These are phyloP conservation scores for Onygenales sp. DNA, from an alignment of 2,329 filamentous ascomycete species.

Conservation along the genomic window DNA sequence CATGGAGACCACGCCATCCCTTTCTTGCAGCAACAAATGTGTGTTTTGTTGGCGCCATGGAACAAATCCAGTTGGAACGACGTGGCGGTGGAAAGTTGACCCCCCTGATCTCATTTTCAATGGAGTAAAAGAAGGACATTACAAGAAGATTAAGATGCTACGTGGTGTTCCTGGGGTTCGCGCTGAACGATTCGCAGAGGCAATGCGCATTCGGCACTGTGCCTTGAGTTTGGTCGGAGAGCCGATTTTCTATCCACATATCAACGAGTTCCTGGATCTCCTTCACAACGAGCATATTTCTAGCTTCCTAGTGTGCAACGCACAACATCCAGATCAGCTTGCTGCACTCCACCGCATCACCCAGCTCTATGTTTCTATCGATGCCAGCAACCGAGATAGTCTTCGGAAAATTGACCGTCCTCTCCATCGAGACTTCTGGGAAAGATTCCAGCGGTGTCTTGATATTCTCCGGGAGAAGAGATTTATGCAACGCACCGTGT, in stretches of 20 bases:
- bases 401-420: conserved; percentile 84
- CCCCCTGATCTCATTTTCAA: conserved; percentile 81
- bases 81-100: conserved; percentile 93
- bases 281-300: conserved; percentile 81
- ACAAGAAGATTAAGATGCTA: conserved; percentile 97
- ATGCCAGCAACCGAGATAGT: conserved; percentile 82
- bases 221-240: conserved; percentile 88
- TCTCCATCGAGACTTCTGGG: conserved; percentile 94
- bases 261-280: conserved; percentile 81
- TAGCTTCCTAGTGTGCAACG: conserved; percentile 93
- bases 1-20: conserved; percentile 94
- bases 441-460: conserved; percentile 82
- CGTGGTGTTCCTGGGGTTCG: conserved; percentile 86
- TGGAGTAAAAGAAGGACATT: conserved; percentile 84
- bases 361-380: conserved; percentile 92
- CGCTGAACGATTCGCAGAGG: conserved; percentile 84
- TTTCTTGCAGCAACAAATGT: conserved; percentile 96
- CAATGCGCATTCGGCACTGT: conserved; percentile 87
- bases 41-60: conserved; percentile 99
- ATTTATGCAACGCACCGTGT: conserved; percentile 82
- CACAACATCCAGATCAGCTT: conserved; percentile 88
- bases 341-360: conserved; percentile 75
- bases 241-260: conserved; percentile 97
- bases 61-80: conserved; percentile 92
- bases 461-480: conserved; percentile 79